phyloP scores from a whole-genome alignment of 1,139 yeast genomes.

The Ogataea hybrid region DNA sequence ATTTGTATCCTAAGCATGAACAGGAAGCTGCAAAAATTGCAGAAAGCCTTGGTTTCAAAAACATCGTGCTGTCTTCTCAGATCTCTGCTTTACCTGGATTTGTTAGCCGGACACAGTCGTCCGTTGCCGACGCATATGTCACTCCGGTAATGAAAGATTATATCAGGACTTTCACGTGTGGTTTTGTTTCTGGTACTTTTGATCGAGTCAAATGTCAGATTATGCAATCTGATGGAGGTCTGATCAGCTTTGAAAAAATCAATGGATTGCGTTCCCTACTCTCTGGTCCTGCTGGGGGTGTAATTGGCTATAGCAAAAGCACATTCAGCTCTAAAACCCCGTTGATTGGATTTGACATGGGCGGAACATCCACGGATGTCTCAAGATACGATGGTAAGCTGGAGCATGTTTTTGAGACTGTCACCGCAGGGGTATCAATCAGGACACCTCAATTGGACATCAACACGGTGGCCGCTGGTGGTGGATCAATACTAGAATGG shows the following conservation, averaged over 20 bases:
- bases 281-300: constrained; percentile 64
- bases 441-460: constrained; percentile 58
- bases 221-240: constrained; percentile 62
- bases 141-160: constrained; percentile 35
- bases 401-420: constrained; percentile 53
- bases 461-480: constrained; percentile 61
- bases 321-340: constrained; percentile 37
- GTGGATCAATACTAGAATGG: constrained; percentile 52
- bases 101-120: constrained; percentile 36
- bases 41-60: constrained; percentile 30
- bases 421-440: constrained; percentile 53
- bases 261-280: constrained; percentile 50
- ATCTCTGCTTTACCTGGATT: constrained; percentile 33
- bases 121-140: constrained; percentile 36
- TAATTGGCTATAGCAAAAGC: constrained; percentile 52
- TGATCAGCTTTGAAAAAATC: constrained; percentile 47
- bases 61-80: constrained; percentile 34
- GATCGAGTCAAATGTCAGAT: constrained; percentile 43
- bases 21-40: constrained; percentile 38
- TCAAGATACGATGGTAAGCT: constrained; percentile 47
- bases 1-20: constrained; percentile 34
- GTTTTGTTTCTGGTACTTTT: constrained; percentile 29
- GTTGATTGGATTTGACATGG: constrained; percentile 57
- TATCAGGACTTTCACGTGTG: constrained; percentile 30
- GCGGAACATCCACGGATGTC: constrained; percentile 60